Conservation (phyloP, 1,284 basidiomycete genomes). For the Fomitopsis pinicola region DNA sequence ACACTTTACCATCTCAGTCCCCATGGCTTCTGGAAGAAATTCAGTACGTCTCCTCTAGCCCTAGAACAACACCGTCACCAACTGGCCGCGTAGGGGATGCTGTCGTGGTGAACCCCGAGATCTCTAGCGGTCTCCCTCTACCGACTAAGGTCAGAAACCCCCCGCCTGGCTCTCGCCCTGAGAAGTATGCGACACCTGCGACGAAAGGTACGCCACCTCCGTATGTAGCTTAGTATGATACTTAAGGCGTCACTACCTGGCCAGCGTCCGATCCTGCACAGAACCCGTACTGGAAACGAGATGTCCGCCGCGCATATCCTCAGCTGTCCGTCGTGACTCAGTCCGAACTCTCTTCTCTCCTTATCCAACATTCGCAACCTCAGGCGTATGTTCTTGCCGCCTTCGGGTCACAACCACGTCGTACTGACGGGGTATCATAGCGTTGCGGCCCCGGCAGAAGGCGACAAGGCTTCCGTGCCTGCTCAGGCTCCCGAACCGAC, state of each 20-base stretch:
- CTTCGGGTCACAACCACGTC: background rate
- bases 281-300: slow-evolving; percentile 93
- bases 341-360: slow-evolving; percentile 72
- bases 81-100: slow-evolving; percentile 54
- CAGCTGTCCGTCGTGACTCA: slow-evolving; percentile 84
- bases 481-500: slow-evolving; percentile 39
- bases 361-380: slow-evolving; percentile 75
- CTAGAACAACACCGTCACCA: background rate
- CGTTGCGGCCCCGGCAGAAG: slow-evolving; percentile 48
- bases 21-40: slow-evolving; percentile 93
- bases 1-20: slow-evolving; percentile 86
- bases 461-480: slow-evolving; percentile 42
- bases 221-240: background rate
- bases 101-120: slow-evolving; percentile 81
- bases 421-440: slow-evolving; percentile 32
- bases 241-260: slow-evolving; percentile 3
- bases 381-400: slow-evolving; percentile 48
- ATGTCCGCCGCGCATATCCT: slow-evolving; percentile 89
- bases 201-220: slow-evolving; percentile 63
- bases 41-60: slow-evolving; percentile 52
- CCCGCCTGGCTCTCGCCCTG: slow-evolving; percentile 82
- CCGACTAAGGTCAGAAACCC: slow-evolving; percentile 75
- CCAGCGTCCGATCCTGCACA: slow-evolving; percentile 77
- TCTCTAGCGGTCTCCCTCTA: slow-evolving; percentile 89
- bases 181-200: slow-evolving; percentile 82